Conservation (phyloP, 768 basidiomycete species). For the Termitomyces sp. region DNA sequence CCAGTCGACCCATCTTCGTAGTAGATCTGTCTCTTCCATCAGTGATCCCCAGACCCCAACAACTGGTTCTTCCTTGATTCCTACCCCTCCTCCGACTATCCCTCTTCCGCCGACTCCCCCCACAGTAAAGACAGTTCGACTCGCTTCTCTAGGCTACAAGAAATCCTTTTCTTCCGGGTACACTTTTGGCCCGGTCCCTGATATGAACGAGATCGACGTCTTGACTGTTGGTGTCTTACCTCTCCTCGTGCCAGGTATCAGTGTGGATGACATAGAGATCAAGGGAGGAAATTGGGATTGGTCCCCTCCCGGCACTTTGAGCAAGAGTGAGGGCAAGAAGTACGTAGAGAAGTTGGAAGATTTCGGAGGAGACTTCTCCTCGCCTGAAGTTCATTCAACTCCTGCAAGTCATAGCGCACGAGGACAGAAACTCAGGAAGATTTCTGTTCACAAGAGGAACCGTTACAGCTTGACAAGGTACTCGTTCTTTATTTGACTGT, state of each 20-base stretch:
- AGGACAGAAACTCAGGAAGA: constrained; percentile 36
- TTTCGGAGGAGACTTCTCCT: constrained; percentile 50
- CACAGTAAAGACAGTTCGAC: constrained; percentile 53
- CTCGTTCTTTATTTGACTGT: constrained; percentile 14
- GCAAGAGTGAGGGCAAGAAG: constrained; percentile 38
- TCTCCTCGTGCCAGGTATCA: constrained; percentile 63
- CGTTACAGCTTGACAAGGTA: constrained; percentile 70
- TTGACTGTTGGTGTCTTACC: constrained; percentile 69
- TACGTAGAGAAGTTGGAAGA: constrained; percentile 33
- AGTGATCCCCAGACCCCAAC: constrained; percentile 36
- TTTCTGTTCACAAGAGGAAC: constrained; percentile 53
- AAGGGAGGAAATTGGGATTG: constrained; percentile 41
- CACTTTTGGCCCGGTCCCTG: constrained; percentile 54
- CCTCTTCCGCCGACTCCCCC: constrained; percentile 78
- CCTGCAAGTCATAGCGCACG: constrained; percentile 39
- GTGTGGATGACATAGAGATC: constrained; percentile 54
- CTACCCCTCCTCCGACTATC: constrained; percentile 60
- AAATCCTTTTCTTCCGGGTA: constrained; percentile 65
- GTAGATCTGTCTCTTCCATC: constrained; percentile 55
- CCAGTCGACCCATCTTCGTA: constrained; percentile 50
- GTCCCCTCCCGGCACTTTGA: constrained; percentile 37
- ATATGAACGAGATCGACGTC: constrained; percentile 66
- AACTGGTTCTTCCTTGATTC: constrained; percentile 30
- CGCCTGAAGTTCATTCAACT: constrained; percentile 59
- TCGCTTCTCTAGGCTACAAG: constrained; percentile 53